phyloP scores from a whole-genome alignment of 1,284 basidiomycete genomes.

The Mycena sp. region DNA sequence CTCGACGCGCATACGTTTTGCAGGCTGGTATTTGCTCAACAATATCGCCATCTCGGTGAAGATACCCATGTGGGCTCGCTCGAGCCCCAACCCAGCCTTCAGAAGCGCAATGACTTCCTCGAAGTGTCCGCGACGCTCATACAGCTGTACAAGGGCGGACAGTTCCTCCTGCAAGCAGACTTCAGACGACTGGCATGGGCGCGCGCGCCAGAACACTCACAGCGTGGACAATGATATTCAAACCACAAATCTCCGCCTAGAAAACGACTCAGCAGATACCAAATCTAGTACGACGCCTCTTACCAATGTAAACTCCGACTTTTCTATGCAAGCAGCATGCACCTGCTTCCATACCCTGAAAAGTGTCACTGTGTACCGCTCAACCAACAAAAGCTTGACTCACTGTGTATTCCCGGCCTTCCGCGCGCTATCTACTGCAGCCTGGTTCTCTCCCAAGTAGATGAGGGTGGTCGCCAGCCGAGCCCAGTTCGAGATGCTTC shows the following conservation, averaged over 20 bases:
- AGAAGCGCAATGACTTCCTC: slow-evolving; percentile 93
- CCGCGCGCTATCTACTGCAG: slow-evolving; percentile 97
- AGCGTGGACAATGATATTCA: slow-evolving; percentile 94
- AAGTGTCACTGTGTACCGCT: slow-evolving; percentile 18
- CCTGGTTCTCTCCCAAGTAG: slow-evolving; percentile 98
- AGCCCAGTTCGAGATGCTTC: slow-evolving; percentile 98
- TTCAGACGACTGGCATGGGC: no score
- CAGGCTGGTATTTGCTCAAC: slow-evolving; percentile 96
- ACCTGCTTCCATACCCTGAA: slow-evolving; percentile 99
- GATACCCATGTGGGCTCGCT: slow-evolving; percentile 95
- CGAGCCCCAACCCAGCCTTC: slow-evolving; percentile 94
- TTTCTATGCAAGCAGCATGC: slow-evolving; percentile 97
- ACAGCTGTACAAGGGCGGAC: slow-evolving; percentile 81
- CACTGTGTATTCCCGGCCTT: slow-evolving; percentile 99
- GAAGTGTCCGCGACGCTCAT: slow-evolving; percentile 94
- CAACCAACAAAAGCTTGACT: slow-evolving; percentile 39
- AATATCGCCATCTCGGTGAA: slow-evolving; percentile 96
- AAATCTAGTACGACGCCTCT: slow-evolving; percentile 29
- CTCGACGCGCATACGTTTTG: slow-evolving; percentile 74
- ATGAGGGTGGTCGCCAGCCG: slow-evolving; percentile 98
- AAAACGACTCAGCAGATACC: neutral
- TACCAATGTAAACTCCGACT: slow-evolving; percentile 93
- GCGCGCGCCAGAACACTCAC: no score
- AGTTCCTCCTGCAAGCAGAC: slow-evolving; percentile 75
- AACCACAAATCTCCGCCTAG: slow-evolving; percentile 96